Conservation (phyloP, 2,329 filamentous ascomycete genomes). For the Dothideomycetes sp. region DNA sequence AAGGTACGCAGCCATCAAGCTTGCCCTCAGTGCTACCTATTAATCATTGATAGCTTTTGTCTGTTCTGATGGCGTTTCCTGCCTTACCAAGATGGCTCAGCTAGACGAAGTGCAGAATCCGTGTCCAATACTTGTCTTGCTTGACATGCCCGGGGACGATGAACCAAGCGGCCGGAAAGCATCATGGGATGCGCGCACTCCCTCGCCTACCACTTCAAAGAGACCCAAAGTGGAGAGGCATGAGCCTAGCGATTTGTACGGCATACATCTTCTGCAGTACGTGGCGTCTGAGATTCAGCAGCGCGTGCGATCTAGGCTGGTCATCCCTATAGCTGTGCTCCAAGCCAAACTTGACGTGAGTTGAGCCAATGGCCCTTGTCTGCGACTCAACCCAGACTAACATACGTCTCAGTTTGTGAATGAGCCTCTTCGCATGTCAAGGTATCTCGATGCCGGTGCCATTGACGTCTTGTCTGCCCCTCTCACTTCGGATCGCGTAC, state of each 20-base stretch:
- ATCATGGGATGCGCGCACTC: conserved; percentile 29
- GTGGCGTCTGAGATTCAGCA: conserved; percentile 30
- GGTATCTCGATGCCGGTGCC: conserved; percentile 64
- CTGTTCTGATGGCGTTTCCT: conserved; percentile 26
- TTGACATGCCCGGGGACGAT: conserved; percentile 32
- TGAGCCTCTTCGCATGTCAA: conserved; percentile 6
- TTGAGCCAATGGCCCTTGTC: neutral
- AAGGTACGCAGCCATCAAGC: conserved; percentile 22
- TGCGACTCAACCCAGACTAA: neutral
- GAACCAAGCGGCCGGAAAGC: conserved; percentile 27
- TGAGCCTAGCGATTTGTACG: conserved; percentile 31
- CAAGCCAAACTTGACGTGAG: conserved; percentile 15
- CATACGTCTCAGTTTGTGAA: neutral
- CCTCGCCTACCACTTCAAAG: conserved; percentile 27
- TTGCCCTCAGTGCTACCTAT: neutral
- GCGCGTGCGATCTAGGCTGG: conserved; percentile 26
- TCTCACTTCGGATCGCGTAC: conserved; percentile 60
- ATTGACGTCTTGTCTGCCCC: conserved; percentile 77
- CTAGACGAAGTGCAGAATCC: conserved; percentile 23
- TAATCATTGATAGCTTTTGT: conserved; percentile 21
- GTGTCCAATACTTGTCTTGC: conserved; percentile 28
- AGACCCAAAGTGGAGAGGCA: conserved; percentile 14
- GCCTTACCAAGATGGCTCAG: conserved; percentile 24
- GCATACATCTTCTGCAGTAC: conserved; percentile 30
- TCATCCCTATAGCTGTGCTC: conserved; percentile 29